These are phyloP conservation scores for Davidsoniella neocaledoniae DNA, from an alignment of 2,329 filamentous ascomycete species.

Conservation along the genomic window DNA sequence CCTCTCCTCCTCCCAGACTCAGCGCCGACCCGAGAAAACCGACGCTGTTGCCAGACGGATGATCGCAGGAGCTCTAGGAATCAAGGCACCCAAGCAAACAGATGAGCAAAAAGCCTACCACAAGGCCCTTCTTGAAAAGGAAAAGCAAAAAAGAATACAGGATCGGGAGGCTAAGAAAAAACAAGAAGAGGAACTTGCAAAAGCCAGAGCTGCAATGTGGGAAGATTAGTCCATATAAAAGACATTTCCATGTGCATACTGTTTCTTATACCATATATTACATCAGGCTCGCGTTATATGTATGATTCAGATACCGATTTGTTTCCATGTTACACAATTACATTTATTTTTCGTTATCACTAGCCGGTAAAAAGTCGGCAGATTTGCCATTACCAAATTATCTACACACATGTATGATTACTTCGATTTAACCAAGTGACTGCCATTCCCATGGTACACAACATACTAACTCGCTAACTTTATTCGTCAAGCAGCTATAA, in stretches of 20 bases:
- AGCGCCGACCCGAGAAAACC: constrained; percentile 64
- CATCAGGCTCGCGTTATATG: too few species aligned
- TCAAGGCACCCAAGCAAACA: constrained; percentile 63
- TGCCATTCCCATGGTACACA: too few species aligned
- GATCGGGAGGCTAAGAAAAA: constrained; percentile 49
- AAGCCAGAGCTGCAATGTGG: constrained; percentile 76
- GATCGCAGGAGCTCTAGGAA: constrained; percentile 76
- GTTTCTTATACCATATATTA: too few species aligned
- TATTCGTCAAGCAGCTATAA: too few species aligned
- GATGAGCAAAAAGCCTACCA: constrained; percentile 85
- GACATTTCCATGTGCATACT: neutral
- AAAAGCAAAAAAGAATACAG: constrained; percentile 57
- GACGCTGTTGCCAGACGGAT: constrained; percentile 77
- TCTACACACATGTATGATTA: too few species aligned
- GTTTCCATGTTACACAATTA: too few species aligned
- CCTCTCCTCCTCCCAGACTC: neutral
- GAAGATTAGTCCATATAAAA: constrained; percentile 35
- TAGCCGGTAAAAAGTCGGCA: too few species aligned
- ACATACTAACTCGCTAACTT: too few species aligned
- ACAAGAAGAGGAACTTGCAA: constrained; percentile 48
- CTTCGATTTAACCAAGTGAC: too few species aligned
- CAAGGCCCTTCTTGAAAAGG: constrained; percentile 63
- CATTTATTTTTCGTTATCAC: too few species aligned
- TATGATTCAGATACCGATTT: too few species aligned
- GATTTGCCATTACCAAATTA: too few species aligned